Base-by-base conservation (phyloP, 352 stramenopile genomes). In the Phytophthora ramorum region DNA sequence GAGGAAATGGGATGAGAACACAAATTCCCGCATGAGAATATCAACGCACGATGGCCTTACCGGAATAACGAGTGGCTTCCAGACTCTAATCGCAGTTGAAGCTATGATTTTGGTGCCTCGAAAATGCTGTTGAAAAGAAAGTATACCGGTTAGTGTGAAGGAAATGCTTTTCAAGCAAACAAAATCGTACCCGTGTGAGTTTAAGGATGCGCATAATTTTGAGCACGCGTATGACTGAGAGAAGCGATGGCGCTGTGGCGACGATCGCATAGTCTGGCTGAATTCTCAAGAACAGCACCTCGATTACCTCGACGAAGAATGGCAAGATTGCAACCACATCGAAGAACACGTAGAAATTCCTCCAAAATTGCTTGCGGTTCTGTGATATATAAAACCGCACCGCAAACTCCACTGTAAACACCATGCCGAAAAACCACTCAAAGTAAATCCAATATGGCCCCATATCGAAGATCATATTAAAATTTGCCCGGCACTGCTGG, bases 131-230 rank as follows among this genome's bases (percentile, higher is more conserved):
- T 10, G 16, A 30, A n/a, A 46, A 4, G 50, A 44, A 45, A n/a
- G 7, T 13, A 45, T 14, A 4, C 37, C 35, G 3, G 41, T 47
- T 47, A 47, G 41, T 47, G 6, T 44, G 41, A 26, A 47, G 2
- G 12, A 26, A 19, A 24, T n/a, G 10, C 28, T 3, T 44, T 44
- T 16, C 12, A 28, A 47, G 17, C 16, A 9, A 47, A 47, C 3
- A 43, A 28, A 37, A 56, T 14, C 72, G 30, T 65, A 91, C 82
- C 44, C 78, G 54, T 14, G 79, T 88, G 14, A 94, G 58, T 43
- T 92, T 94, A 16, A 94, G 66, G 22, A 94, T 89, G 4, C 85
- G 86, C 63, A 87, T 79, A 14, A 84, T 91, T 50, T 92, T 94
- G 19, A 90, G 62, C 2, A 91, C 73, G 4, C 82, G 84, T 8